These are phyloP conservation scores for Cordyceps javanica DNA, from an alignment of 2,329 filamentous ascomycete genomes.

Conservation along the genomic window DNA sequence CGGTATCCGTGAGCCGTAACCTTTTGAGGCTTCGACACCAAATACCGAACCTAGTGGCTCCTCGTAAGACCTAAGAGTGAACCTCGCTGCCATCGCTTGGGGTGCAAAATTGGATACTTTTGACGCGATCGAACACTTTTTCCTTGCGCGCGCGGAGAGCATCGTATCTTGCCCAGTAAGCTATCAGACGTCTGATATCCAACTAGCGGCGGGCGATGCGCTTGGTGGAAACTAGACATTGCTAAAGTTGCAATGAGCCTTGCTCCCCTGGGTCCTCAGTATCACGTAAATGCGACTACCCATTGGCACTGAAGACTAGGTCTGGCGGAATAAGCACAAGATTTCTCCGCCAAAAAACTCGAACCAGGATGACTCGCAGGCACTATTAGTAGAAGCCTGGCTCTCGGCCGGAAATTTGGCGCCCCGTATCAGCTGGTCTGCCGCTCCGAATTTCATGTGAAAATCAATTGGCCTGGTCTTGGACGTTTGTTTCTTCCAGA, in stretches of 20 bases:
- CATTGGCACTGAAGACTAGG: neutral
- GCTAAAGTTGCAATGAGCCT: too few species aligned
- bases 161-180: too few species aligned
- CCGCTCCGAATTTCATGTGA: neutral
- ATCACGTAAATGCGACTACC: conserved; percentile 3
- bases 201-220: neutral
- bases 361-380: neutral
- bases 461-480: too few species aligned
- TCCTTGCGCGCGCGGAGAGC: too few species aligned
- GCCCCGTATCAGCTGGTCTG: neutral
- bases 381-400: neutral
- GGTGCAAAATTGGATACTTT: too few species aligned
- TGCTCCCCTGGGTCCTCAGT: neutral
- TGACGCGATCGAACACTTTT: neutral
- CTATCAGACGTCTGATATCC: neutral
- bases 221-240: neutral
- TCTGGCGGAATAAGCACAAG: neutral
- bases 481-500: too few species aligned
- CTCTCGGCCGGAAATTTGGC: conserved; percentile 1
- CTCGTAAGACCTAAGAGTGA: neutral
- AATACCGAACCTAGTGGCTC: neutral
- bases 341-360: neutral
- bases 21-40: too few species aligned
- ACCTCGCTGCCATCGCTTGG: too few species aligned
- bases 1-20: too few species aligned